Percentiles rank a stretch among this genome's conserved stretches.
Conservation (phyloP, 2,329 filamentous ascomycete genomes). For the Esteya vermicola region DNA sequence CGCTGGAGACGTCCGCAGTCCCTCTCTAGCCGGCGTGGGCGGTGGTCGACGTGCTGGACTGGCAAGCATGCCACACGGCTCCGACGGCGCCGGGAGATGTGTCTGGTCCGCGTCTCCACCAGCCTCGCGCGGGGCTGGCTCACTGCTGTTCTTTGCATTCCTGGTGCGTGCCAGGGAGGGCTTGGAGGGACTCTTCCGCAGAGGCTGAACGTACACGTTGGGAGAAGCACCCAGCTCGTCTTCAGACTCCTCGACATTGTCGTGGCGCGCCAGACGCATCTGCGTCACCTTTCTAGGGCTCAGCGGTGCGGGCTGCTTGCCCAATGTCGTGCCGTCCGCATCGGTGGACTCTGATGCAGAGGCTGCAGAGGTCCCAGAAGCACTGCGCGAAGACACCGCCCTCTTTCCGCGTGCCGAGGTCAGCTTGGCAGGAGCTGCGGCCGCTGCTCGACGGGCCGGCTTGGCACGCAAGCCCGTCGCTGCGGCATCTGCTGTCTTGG, state of each 20-base stretch:
- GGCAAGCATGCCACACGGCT: constrained; percentile 18
- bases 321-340: constrained; percentile 10
- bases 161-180: constrained; percentile 16
- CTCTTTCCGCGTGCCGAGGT: constrained; percentile 12
- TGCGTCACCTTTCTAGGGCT: constrained; percentile 53
- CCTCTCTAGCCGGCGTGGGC: constrained; percentile 37
- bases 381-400: background rate
- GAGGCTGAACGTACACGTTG: constrained; percentile 28
- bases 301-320: constrained; percentile 29
- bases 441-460: constrained; percentile 8
- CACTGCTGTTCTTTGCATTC: background rate
- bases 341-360: background rate
- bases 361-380: background rate
- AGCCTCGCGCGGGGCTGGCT: constrained; percentile 1
- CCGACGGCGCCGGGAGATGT: constrained; percentile 16
- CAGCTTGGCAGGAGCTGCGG: constrained; percentile 5
- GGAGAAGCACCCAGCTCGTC: constrained; percentile 41
- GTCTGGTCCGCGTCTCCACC: constrained; percentile 10
- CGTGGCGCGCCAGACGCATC: constrained; percentile 28
- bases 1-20: constrained; percentile 37
- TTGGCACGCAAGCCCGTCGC: constrained; percentile 20
- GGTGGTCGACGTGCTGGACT: constrained; percentile 44
- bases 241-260: constrained; percentile 36
- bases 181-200: constrained; percentile 43
- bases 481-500: constrained; percentile 7